A percentile compares a stretch with the other conserved stretches of the same genome.
These are phyloP conservation scores for Trametes polyzona DNA, from an alignment of 1,284 basidiomycete genomes.

Conservation along the genomic window DNA sequence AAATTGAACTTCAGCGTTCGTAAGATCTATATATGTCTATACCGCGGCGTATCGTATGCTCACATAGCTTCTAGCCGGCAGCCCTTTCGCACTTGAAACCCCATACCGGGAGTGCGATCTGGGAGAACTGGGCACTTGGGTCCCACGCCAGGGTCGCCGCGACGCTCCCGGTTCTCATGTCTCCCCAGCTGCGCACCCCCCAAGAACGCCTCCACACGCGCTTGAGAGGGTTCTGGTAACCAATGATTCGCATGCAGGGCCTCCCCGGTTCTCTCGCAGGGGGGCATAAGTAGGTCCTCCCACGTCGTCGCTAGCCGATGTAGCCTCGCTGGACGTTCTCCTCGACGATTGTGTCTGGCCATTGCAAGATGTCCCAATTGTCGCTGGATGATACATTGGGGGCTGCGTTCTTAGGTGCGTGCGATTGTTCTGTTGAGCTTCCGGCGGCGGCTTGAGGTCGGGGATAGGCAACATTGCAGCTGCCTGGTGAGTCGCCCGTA, in stretches of 20 bases:
- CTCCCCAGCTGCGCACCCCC: slow-evolving; percentile 4
- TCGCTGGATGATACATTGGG: slow-evolving; percentile 23
- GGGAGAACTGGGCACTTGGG: not conserved
- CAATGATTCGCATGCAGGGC: slow-evolving; percentile 9
- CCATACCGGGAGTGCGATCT: not conserved
- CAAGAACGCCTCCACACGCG: slow-evolving; percentile 7
- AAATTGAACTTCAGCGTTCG: not conserved
- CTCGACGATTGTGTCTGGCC: not conserved
- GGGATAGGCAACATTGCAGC: slow-evolving; percentile 19
- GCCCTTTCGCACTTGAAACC: not conserved
- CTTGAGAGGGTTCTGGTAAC: slow-evolving; percentile 5
- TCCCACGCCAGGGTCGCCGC: slow-evolving; percentile 17
- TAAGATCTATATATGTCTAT: not conserved
- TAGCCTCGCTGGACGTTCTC: not conserved
- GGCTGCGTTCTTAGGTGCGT: slow-evolving; percentile 24
- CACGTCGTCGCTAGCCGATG: not conserved
- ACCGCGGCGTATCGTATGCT: not conserved
- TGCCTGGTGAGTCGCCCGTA: slow-evolving; percentile 8
- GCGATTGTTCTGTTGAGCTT: not conserved
- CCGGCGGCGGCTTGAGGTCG: not conserved
- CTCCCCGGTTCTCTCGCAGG: not conserved
- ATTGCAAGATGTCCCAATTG: not conserved
- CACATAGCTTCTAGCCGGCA: not conserved
- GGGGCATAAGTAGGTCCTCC: slow-evolving; percentile 8
- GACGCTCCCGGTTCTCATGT: slow-evolving; percentile 16